A percentile compares a stretch with the other conserved stretches of the same genome.
phyloP scores from a whole-genome alignment of 768 basidiomycete species.

The Podaxis mareebaensis region DNA sequence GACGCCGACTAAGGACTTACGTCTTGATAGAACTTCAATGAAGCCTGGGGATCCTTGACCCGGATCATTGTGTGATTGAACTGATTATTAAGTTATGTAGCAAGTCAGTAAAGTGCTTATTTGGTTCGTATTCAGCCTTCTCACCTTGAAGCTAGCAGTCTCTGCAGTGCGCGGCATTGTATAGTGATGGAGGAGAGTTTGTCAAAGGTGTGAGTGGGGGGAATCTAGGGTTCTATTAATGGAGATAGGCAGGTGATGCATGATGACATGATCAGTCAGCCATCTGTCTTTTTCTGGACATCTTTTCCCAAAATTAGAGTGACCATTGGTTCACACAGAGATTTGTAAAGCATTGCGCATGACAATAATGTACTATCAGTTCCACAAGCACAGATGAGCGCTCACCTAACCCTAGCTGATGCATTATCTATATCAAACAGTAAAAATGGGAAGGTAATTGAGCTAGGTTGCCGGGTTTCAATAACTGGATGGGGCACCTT shows the following conservation, averaged over 20 bases:
- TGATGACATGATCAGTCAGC: neutral
- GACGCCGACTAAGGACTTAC: constrained; percentile 32
- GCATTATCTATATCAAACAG: no score
- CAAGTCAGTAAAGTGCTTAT: neutral
- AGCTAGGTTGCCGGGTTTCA: no score
- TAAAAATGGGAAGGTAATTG: no score
- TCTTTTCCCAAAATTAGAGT: neutral
- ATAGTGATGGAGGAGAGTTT: neutral
- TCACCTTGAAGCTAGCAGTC: constrained; percentile 66
- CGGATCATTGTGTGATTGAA: constrained; percentile 90
- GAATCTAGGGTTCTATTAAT: neutral
- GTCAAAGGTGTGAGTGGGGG: neutral
- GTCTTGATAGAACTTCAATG: constrained; percentile 79
- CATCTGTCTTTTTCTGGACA: neutral
- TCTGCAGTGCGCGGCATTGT: constrained; percentile 66
- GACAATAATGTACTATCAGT: no score
- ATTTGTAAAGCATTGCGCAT: no score
- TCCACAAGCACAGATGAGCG: no score
- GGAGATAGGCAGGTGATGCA: neutral
- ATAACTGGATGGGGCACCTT: no score
- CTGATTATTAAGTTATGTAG: constrained; percentile 31
- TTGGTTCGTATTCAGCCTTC: constrained; percentile 9
- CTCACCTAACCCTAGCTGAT: no score
- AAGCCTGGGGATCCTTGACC: constrained; percentile 83
- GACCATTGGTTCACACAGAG: no score